A percentile compares a stretch with the other conserved stretches of the same genome.
phyloP scores from a whole-genome alignment of 352 stramenopile genomes.

The Phytophthora constricta region DNA sequence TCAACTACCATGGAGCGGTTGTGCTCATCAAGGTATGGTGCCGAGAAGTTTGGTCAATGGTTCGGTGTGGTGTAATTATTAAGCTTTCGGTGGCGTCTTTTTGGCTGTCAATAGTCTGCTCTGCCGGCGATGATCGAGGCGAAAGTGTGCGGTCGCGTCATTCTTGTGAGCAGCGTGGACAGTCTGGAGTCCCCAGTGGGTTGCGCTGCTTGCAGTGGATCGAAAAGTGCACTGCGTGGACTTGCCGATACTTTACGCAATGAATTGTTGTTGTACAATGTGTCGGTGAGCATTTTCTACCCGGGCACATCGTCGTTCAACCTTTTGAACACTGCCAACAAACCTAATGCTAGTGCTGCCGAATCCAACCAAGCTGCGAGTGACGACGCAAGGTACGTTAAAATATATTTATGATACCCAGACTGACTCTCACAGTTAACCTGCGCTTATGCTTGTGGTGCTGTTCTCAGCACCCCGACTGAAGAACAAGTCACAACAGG shows the following conservation, averaged over 20 bases:
- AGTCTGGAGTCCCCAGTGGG: constrained; percentile 77
- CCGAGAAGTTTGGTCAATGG: neutral
- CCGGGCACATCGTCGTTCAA: constrained; percentile 67
- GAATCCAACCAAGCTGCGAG: constrained; percentile 1
- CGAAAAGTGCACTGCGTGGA: constrained; percentile 91
- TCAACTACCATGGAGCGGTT: constrained; percentile 71
- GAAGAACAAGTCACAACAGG: neutral
- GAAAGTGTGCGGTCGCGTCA: constrained; percentile 47
- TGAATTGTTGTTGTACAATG: constrained; percentile 74
- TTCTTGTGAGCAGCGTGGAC: constrained; percentile 63
- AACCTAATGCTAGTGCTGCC: too few species aligned
- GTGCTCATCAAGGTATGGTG: constrained; percentile 56
- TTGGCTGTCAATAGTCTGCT: constrained; percentile 35
- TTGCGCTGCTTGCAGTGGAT: constrained; percentile 88
- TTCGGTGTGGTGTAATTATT: neutral
- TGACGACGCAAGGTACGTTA: constrained; percentile 19
- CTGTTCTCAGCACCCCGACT: neutral
- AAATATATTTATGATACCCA: neutral
- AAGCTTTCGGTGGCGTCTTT: constrained; percentile 1
- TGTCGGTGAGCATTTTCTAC: constrained; percentile 89
- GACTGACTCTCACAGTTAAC: too few species aligned
- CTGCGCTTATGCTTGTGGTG: neutral
- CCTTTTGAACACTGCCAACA: constrained; percentile 19
- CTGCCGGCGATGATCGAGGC: constrained; percentile 66
- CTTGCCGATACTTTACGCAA: constrained; percentile 91